Conservation (phyloP, 371 early-diverging fungal genomes). For the Syncephalastrum sp. region DNA sequence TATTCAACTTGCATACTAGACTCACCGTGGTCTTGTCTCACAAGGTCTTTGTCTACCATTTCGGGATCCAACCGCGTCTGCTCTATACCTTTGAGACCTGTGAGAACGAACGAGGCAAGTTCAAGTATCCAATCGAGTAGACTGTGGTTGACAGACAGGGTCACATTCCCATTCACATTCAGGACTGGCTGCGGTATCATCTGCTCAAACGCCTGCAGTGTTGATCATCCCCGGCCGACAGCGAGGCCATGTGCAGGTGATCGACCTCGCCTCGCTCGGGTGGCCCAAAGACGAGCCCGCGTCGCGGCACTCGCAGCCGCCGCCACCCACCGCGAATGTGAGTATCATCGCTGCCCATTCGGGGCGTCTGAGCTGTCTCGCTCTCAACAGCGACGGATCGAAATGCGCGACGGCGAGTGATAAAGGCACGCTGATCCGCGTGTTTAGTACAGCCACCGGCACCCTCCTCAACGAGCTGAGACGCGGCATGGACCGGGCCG, state of each 20-base stretch:
- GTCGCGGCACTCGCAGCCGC: constrained; percentile 10
- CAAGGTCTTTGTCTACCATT: constrained; percentile 84
- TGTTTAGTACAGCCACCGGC: constrained; percentile 80
- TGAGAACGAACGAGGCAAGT: constrained; percentile 75
- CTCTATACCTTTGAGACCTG: constrained; percentile 84
- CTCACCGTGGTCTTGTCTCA: constrained; percentile 77
- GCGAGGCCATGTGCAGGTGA: constrained; percentile 84
- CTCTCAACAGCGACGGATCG: constrained; percentile 75
- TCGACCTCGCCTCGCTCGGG: constrained; percentile 70
- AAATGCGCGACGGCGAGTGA: constrained; percentile 83
- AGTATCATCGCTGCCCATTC: constrained; percentile 88
- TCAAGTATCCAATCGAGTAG: neutral
- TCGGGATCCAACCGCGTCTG: constrained; percentile 67
- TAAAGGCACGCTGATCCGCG: constrained; percentile 90
- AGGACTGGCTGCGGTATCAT: constrained; percentile 69
- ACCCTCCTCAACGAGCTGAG: constrained; percentile 83
- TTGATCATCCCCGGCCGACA: constrained; percentile 77
- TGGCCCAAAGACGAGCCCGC: constrained; percentile 13
- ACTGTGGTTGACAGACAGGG: neutral
- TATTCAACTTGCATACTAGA: constrained; percentile 33
- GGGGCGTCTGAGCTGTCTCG: constrained; percentile 70
- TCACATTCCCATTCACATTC: neutral
- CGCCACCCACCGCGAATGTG: constrained; percentile 52
- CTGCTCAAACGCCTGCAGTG: constrained; percentile 60
- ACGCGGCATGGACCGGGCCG: constrained; percentile 87